Evolutionary conservation across 1,284 basidiomycete genomes (phyloP).

Genomic region (Entoloma clypeatum): DNA sequence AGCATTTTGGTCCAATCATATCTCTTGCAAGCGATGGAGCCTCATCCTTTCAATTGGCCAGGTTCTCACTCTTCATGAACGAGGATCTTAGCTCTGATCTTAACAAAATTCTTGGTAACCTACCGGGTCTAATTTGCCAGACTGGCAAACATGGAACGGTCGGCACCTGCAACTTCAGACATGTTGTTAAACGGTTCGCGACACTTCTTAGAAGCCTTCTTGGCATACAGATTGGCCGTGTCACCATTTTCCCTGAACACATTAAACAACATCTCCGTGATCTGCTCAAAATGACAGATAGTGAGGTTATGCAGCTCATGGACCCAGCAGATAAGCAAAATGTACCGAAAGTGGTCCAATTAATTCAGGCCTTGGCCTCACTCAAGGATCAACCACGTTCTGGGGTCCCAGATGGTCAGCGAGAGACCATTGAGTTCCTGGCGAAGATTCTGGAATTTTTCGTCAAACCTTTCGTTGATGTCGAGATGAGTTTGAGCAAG

Average conservation of each 20-base stretch:
- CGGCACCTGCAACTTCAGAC: constrained; percentile 28
- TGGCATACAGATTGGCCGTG: constrained; percentile 19
- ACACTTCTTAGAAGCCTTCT: constrained; percentile 18
- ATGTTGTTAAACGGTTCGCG: constrained; percentile 29
- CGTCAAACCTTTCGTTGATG: constrained; percentile 25
- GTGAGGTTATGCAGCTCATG: constrained; percentile 18
- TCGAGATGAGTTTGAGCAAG: constrained; percentile 20
- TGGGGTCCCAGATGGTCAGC: constrained; percentile 1
- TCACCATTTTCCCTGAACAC: constrained; percentile 12
- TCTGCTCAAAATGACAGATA: constrained; percentile 12
- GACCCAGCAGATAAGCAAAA: constrained; percentile 32
- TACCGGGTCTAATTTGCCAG: constrained; percentile 22
- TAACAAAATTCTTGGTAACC: constrained; percentile 13
- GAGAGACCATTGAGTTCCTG: constrained; percentile 14
- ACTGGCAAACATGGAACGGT: constrained; percentile 17
- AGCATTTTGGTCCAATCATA: constrained; percentile 21
- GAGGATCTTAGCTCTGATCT: constrained; percentile 14
- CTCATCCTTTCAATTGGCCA: constrained; percentile 20
- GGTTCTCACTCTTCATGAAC: constrained; percentile 18
- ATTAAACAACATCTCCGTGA: constrained; percentile 13
- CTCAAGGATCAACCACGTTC: constrained; percentile 2
- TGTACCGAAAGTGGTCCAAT: constrained; percentile 28
- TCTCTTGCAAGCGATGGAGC: constrained; percentile 28
- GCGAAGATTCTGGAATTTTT: constrained; percentile 21
- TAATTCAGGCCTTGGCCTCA: constrained; percentile 20